Base-by-base conservation (phyloP, 768 basidiomycete species). In the Lactifluus subvellereus region DNA sequence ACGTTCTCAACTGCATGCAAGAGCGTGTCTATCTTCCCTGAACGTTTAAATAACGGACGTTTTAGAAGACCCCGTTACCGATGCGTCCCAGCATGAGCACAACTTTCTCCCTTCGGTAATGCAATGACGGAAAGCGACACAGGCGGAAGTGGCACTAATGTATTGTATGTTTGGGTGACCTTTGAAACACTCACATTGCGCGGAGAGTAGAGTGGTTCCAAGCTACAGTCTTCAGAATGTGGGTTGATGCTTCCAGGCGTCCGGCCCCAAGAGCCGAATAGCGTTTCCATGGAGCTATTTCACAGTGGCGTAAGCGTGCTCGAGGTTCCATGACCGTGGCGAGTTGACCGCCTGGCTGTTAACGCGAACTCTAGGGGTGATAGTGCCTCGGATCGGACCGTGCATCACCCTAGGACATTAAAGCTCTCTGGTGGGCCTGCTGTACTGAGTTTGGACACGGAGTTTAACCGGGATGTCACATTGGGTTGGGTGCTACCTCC, bases 341-440 rank as follows among this genome's bases (percentile, higher is more conserved):
- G 47, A 43, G 27, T 30, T 54, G 6, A 47, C 42, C 35, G 56
- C 56, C 54, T 43, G 22, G 38, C 61, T 30, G 61, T 53, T 27
- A 48, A 52, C 50, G 22, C 20, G 49, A 57, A 62, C 61, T 18
- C 9, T n/a, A 37, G 8, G 42, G 9, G 51, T n/a, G 43, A n/a
- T 48, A 6, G 18, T 33, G 55, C 45, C 56, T n/a, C 47, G 33
- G 14, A 58, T 62, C 56, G 50, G 51, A 18, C 22, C n/a, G 50
- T 38, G 48, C 20, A n/a, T 35, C 40, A 43, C 5, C 0, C 33
- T 18, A 14, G 18, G 33, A 32, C 14, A 40, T 27, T 30, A 33
- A 42, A 13, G 42, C 3, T 18, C 40, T 33, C 42, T 33, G 27
- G 53, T 13, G 16, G 37, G 6, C 60, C 20, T n/a, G 14, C 13